Percentiles rank a stretch among this genome's conserved stretches.
phyloP scores from a whole-genome alignment of 352 stramenopile species.

The Phytophthora foliorum region DNA sequence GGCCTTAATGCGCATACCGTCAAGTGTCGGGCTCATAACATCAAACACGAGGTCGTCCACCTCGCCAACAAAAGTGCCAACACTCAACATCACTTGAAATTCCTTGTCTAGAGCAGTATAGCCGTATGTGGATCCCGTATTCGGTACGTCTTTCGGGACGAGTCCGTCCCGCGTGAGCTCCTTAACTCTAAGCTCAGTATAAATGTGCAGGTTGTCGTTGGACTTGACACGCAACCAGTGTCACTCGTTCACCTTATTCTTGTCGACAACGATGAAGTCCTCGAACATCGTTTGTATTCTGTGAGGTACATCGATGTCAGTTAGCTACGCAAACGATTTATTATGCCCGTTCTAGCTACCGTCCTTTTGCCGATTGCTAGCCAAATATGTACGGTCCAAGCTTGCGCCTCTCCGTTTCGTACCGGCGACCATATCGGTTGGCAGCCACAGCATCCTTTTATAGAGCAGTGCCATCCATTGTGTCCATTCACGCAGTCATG shows the following conservation, averaged over 20 bases:
- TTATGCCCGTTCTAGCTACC: no score
- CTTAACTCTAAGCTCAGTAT: constrained; percentile 15
- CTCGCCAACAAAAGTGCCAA: constrained; percentile 37
- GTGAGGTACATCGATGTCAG: no score
- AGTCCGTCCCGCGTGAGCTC: constrained; percentile 15
- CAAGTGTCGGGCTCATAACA: constrained; percentile 42
- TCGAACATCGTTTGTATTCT: no score
- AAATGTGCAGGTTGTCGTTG: constrained; percentile 36
- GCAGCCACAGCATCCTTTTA: no score
- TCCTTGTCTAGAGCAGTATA: constrained; percentile 7
- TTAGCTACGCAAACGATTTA: no score
- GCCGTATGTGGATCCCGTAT: background rate
- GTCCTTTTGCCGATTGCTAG: no score
- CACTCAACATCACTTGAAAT: constrained; percentile 31
- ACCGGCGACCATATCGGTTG: no score
- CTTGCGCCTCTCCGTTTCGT: no score
- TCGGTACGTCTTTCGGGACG: constrained; percentile 4
- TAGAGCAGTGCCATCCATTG: no score
- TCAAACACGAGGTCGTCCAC: constrained; percentile 55
- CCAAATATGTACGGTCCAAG: no score
- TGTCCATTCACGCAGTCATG: no score
- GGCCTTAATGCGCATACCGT: constrained; percentile 51
- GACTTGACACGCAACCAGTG: constrained; percentile 36
- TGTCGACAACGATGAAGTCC: constrained; percentile 26
- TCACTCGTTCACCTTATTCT: constrained; percentile 20